These are phyloP conservation scores for Aegilops bicornis DNA, from an alignment of 176 grass and related monocot genomes.

Conservation along the genomic window DNA sequence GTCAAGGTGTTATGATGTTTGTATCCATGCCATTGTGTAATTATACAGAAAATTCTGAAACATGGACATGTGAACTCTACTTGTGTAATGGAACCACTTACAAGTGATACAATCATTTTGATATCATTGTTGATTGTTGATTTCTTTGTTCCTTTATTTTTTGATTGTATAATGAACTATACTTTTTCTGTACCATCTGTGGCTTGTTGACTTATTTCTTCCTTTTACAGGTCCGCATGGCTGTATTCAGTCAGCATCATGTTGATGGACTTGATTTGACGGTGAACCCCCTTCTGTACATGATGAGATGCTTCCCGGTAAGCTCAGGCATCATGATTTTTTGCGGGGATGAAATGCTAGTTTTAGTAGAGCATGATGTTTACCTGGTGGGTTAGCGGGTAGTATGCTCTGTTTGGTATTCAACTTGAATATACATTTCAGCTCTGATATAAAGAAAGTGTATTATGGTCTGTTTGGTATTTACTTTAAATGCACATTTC, in stretches of 20 bases:
- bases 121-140: background rate
- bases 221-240: constrained; percentile 77
- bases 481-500: background rate
- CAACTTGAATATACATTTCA: background rate
- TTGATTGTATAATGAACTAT: no score
- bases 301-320: constrained; percentile 97
- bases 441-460: background rate
- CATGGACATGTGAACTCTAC: background rate
- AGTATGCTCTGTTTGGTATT: background rate
- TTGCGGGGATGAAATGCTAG: background rate
- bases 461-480: background rate
- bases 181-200: background rate
- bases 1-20: background rate
- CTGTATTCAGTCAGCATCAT: constrained; percentile 98
- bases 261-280: constrained; percentile 95
- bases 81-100: background rate
- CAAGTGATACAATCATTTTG: background rate
- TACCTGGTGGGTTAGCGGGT: background rate
- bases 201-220: constrained; percentile 24
- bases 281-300: constrained; percentile 89
- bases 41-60: background rate
- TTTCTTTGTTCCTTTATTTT: no score
- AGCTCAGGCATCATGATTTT: constrained; percentile 31
- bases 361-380: background rate
- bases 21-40: background rate